These are phyloP conservation scores for Cokeromyces recurvatus DNA, from an alignment of 371 early-diverging fungal genomes.

Conservation along the genomic window DNA sequence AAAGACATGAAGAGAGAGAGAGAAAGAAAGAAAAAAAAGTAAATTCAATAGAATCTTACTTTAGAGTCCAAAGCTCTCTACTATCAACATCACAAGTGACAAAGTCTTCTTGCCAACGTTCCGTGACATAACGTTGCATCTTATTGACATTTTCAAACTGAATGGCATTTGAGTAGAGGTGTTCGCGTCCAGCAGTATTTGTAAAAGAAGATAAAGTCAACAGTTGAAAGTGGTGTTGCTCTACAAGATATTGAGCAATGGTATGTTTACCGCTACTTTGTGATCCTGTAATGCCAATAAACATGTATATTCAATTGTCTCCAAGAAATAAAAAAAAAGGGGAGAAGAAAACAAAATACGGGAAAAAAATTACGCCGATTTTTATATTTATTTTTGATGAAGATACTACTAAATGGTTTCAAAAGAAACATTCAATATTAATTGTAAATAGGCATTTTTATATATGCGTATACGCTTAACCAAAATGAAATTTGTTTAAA, in stretches of 20 bases:
- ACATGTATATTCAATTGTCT: too few relatives aligned
- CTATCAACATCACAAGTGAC: slow-evolving; percentile 64
- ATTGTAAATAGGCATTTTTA: too few relatives aligned
- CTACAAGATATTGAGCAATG: slow-evolving; percentile 57
- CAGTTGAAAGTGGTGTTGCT: slow-evolving; percentile 45
- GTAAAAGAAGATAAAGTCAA: slow-evolving; percentile 9
- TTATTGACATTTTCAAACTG: slow-evolving; percentile 45
- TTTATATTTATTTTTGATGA: neutral
- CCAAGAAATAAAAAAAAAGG: neutral
- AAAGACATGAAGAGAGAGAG: too few relatives aligned
- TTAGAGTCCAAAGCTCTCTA: slow-evolving; percentile 22
- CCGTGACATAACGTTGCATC: slow-evolving; percentile 58
- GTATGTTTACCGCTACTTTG: slow-evolving; percentile 71
- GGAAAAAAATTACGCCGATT: neutral
- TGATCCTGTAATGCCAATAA: slow-evolving; percentile 74
- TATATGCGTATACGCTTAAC: too few relatives aligned
- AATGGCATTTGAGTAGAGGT: slow-evolving; percentile 5
- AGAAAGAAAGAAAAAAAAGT: too few relatives aligned
- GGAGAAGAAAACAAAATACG: neutral
- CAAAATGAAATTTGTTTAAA: too few relatives aligned
- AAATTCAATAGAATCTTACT: too few relatives aligned
- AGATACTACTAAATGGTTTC: too few relatives aligned
- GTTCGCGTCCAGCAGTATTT: slow-evolving; percentile 2
- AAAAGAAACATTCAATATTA: too few relatives aligned
- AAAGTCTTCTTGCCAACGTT: slow-evolving; percentile 64